Evolutionary conservation across 495 filamentous ascomycete species (phyloP), one percentile per base, ranked within the genome.

Genomic region (Tuber borchii): DNA sequence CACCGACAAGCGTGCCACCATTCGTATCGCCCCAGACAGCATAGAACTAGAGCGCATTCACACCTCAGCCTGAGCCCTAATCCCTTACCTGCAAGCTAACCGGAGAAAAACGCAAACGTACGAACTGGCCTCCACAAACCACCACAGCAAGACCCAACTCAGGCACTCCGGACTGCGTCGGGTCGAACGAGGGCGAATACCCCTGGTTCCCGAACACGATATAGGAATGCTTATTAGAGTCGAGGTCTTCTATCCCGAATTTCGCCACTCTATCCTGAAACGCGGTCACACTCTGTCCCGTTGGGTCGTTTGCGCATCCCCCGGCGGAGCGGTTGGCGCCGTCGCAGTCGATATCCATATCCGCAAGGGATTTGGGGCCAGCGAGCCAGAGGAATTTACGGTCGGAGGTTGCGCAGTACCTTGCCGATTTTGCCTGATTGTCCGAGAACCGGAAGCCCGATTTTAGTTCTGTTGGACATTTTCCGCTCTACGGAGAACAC

Each of bases 301-400:
- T 85, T 1, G 73, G 77, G 70, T 88, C 88, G 71, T 85, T 85
- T 31, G 80, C 82, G 77, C 89, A 90, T 74, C 87, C 87, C 0
- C 87, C 88, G 0, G 82, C 81, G 6, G 83, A 79, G 16, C 83
- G 81, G 74, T 89, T 86, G n/a, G 83, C 81, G 10, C 90, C 90
- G 79, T 92, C 89, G 80, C 90, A 91, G 83, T 91, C 90, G 73
- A 92, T 85, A 80, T 91, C 90, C 89, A 91, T 91, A 82, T 89
- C 85, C 37, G 77, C 76, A n/a, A 79, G 76, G 22, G 48, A 16
- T 17, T 48, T 56, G 39, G 76, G 48, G 9, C 76, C 69, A 19
- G n/a, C 34, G 44, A 78, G 68, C 77, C 77, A 79, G 69, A 79
- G 74, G 10, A 79, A 42, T 31, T 37, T 74, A 22, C 51, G 51